Evolutionary conservation across 1,284 basidiomycete species (phyloP).

Genomic region (Termitomyces sp.): DNA sequence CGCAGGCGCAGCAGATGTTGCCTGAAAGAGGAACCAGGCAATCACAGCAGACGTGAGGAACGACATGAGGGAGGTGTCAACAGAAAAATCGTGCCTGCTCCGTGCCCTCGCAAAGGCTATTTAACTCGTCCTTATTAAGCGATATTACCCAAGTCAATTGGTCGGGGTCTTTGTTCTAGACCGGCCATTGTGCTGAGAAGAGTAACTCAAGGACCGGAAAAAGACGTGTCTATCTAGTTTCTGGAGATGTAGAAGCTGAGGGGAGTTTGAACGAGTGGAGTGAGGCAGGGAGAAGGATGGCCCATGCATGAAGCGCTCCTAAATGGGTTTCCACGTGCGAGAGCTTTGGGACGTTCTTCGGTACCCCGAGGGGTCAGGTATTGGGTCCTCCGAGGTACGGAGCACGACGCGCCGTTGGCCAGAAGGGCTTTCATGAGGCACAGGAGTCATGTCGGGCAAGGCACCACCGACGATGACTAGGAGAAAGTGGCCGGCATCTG

Average conservation of each 20-base stretch:
- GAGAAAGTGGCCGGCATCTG: background rate
- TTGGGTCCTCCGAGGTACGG: background rate
- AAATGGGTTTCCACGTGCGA: too few species aligned
- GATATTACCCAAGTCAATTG: too few species aligned
- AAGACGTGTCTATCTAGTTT: background rate
- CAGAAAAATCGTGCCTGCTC: background rate
- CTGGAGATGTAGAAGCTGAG: background rate
- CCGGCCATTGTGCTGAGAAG: background rate
- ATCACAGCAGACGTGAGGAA: background rate
- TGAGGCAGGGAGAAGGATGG: background rate
- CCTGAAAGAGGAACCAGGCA: background rate
- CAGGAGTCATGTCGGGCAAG: background rate
- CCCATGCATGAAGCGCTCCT: background rate
- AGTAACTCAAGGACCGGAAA: background rate
- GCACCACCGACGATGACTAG: background rate
- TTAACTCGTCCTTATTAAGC: background rate
- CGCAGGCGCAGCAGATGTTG: constrained; percentile 7
- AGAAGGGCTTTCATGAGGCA: background rate
- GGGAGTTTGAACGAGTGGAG: background rate
- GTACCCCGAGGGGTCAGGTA: background rate
- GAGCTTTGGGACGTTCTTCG: background rate
- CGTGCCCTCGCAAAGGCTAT: background rate
- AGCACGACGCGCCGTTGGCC: background rate
- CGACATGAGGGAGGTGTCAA: background rate
- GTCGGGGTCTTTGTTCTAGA: background rate